Evolutionary conservation across 306 rosid species (phyloP).

Genomic region (Coriaria nepalensis): DNA sequence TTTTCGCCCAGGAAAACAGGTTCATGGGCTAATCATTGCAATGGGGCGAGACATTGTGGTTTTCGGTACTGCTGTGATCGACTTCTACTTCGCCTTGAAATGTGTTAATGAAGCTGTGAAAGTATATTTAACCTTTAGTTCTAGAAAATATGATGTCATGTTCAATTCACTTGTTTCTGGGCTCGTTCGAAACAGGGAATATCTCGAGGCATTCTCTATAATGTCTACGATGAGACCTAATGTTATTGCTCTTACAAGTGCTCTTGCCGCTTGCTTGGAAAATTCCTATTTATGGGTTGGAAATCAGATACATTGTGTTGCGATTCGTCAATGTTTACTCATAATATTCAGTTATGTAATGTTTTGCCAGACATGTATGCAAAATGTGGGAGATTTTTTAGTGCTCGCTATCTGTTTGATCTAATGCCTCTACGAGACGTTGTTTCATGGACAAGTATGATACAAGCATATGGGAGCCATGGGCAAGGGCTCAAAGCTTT

Average conservation of each 20-base stretch:
- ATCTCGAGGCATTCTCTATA: conserved; percentile 28
- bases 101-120: conserved; percentile 33
- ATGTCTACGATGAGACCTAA: conserved; percentile 39
- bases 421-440: conserved; percentile 30
- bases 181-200: conserved; percentile 33
- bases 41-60: conserved; percentile 48
- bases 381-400: conserved; percentile 33
- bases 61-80: conserved; percentile 51
- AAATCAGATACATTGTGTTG: conserved; percentile 52
- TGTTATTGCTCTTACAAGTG: conserved; percentile 40
- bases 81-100: conserved; percentile 40
- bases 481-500: conserved; percentile 37
- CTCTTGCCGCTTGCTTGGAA: conserved; percentile 50
- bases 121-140: conserved; percentile 26
- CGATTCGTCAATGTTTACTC: conserved; percentile 29
- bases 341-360: conserved; percentile 40
- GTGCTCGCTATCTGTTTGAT: conserved; percentile 29
- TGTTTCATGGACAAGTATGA: conserved; percentile 49
- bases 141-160: conserved; percentile 33
- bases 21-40: conserved; percentile 50
- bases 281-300: conserved; percentile 37
- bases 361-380: conserved; percentile 44
- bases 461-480: conserved; percentile 40
- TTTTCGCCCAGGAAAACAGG: conserved; percentile 41
- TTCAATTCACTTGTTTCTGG: conserved; percentile 44